These are phyloP conservation scores for Collariella sp. DNA, from an alignment of 495 filamentous ascomycete species.

Conservation along the genomic window DNA sequence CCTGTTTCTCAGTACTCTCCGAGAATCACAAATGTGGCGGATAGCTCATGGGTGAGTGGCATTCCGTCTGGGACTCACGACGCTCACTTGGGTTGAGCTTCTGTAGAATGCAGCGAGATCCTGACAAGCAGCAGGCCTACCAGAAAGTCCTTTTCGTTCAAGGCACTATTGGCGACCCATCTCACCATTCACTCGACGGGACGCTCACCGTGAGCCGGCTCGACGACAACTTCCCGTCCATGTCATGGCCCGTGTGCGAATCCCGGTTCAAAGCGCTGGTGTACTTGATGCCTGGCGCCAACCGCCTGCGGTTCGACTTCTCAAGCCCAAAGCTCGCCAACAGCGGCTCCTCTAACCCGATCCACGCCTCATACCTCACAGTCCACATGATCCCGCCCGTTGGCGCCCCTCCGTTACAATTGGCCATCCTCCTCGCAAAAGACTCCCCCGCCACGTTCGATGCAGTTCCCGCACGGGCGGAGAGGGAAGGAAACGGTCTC, in stretches of 20 bases:
- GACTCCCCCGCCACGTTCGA: constrained; percentile 86
- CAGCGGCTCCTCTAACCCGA: constrained; percentile 55
- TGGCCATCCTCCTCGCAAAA: constrained; percentile 75
- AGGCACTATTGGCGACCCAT: constrained; percentile 68
- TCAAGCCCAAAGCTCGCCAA: constrained; percentile 68
- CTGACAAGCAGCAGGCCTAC: constrained; percentile 53
- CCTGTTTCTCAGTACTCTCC: constrained; percentile 71
- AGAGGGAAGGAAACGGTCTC: constrained; percentile 71
- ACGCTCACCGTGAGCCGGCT: constrained; percentile 69
- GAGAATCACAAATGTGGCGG: constrained; percentile 62
- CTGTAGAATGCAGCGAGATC: neutral
- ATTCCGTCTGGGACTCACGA: neutral
- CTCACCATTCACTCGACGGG: constrained; percentile 66
- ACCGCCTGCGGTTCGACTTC: constrained; percentile 79
- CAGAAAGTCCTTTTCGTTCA: constrained; percentile 79
- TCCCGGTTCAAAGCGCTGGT: constrained; percentile 85
- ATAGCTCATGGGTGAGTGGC: constrained; percentile 68
- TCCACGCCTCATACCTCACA: constrained; percentile 69
- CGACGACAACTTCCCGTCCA: constrained; percentile 74
- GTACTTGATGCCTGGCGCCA: constrained; percentile 79
- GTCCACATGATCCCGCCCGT: constrained; percentile 77
- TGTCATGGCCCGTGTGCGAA: constrained; percentile 72
- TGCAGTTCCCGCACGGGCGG: constrained; percentile 61
- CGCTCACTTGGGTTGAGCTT: neutral
- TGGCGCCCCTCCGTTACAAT: constrained; percentile 68